Base-by-base conservation (phyloP, 2,329 filamentous ascomycete genomes). In the Stylonectria norvegica region DNA sequence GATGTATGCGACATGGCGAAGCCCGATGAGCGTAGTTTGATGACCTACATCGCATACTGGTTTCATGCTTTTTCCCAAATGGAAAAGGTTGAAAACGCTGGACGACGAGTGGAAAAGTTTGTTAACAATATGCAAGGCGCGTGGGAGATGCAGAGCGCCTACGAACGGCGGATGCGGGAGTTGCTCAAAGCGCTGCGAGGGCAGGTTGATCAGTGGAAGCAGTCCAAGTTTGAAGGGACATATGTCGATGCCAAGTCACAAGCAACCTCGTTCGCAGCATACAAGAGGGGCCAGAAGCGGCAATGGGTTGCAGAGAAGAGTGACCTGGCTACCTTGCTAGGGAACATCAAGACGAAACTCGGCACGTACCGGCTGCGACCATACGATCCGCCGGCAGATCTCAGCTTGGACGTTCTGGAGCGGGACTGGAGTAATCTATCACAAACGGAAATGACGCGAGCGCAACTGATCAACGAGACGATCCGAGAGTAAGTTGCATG, bases 41-140 rank as follows among this genome's bases (percentile, higher is more conserved):
- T 98, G 93, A 98, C 93, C 1, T 98, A 98, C 66, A 98, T 98
- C 57, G 93, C 93, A 50, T 98, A 98, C 72, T 98, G 93, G 93
- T 98, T 98, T 76, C 93, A 98, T 62, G 93, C 93, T 55, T 98
- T 98, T 64, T 97, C 91, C 20, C 91, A 97, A 60, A 94, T 98
- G 83, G 93, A 98, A 69, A 86, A 91, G 63, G 93, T 98, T 7
- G 93, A 98, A 67, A 98, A 98, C 62, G 93, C 93, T 4, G 93
- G 93, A 5, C 81, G 93, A 46, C 81, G 93, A 53, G 93, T 98
- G 5, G 93, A 98, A 70, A 98, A 98, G 67, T 98, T 98, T 59
- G 87, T 98, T 55, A 89, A 88, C 62, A 97, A 93, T 64, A 97
- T 98, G 93, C 89, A 96, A 62, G 93, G 93, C 16, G 91, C 93